Evolutionary conservation across 2,329 filamentous ascomycete species (phyloP), one percentile per base, ranked within the genome.

Genomic region (Sarocladiaceae sp.): DNA sequence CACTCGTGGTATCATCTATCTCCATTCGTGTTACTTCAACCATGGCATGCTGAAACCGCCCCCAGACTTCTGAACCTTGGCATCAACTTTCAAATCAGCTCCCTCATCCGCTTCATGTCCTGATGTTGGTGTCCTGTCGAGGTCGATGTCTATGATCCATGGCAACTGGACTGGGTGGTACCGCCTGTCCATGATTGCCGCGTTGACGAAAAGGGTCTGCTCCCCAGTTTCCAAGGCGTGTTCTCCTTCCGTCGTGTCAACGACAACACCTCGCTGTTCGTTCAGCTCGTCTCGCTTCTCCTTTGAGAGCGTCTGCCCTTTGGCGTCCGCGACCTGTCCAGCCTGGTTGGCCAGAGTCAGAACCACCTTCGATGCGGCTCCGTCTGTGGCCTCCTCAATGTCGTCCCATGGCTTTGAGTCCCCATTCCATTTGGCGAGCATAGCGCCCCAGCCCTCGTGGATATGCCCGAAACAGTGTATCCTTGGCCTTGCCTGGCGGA

Each of bases 131-230:
- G 23, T n/a, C n/a, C 17, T 18, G n/a, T 5, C 23, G n/a, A 83
- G 63, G 23, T 75, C 70, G 5, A 82, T 54, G 11, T 80, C 73
- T 4, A 83, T 62, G 2, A 83, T 17, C 77, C 78, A 84, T 1
- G 78, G 75, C 15, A 72, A 60, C 37, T 84, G 77, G 10, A 64
- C 58, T 11, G 71, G 67, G n/a, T 61, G 53, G 17, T 74, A 70
- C 6, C 64, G 54, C 2, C 68, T 59, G 3, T 75, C 69, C 64
- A 80, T 68, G 23, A 84, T 75, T 0, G 82, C 70, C 1, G 80
- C 80, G 60, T 85, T 86, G 10, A 86, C 67, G 59, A 85, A 83
- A 6, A 84, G 60, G 0, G 81, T 85, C 56, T 82, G 72, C 37
- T 67, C 62, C 0, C 75, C 75, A 7, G 40, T 48, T 26, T 64